Percentiles rank a stretch among this genome's conserved stretches.
phyloP scores from a whole-genome alignment of 371 early-diverging fungal genomes.

The Mortierella sp. region DNA sequence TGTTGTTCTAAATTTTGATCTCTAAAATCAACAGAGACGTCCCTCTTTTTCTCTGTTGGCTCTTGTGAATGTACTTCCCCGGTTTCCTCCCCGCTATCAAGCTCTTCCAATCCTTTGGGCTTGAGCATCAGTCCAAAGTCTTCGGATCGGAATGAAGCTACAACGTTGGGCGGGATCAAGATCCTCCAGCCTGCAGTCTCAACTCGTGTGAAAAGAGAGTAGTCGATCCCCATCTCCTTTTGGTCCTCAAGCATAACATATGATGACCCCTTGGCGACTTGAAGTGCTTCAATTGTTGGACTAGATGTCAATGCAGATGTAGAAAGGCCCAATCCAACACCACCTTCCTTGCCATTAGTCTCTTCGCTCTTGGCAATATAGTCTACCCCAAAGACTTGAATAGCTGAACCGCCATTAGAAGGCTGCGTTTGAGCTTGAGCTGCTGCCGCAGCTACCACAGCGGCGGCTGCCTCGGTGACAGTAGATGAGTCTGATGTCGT shows the following conservation, averaged over 20 bases:
- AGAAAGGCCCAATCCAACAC: slow-evolving; percentile 16
- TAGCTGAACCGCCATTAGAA: not conserved
- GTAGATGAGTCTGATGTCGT: not conserved
- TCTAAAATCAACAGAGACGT: not conserved
- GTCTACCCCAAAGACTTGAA: slow-evolving; percentile 33
- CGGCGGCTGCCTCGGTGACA: slow-evolving; percentile 4
- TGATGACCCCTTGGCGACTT: slow-evolving; percentile 26
- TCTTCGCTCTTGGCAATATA: slow-evolving; percentile 14
- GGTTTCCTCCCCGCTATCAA: slow-evolving; percentile 4
- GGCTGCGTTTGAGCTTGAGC: not conserved
- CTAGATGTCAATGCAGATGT: not conserved
- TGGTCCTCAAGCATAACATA: slow-evolving; percentile 27
- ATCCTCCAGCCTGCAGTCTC: slow-evolving; percentile 45
- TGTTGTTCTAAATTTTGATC: not conserved
- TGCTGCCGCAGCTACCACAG: slow-evolving; percentile 15
- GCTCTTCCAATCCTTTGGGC: slow-evolving; percentile 20
- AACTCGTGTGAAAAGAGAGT: slow-evolving; percentile 38
- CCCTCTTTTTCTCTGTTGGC: not conserved
- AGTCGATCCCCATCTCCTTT: slow-evolving; percentile 36
- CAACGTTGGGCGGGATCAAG: slow-evolving; percentile 43
- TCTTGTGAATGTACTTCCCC: not conserved
- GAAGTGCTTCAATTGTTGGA: slow-evolving; percentile 27
- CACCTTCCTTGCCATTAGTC: not conserved
- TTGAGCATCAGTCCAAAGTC: slow-evolving; percentile 34
- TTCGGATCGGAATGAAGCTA: slow-evolving; percentile 34